These are phyloP conservation scores for Pleurotus ostreatus DNA, from an alignment of 768 basidiomycete species.

Conservation along the genomic window DNA sequence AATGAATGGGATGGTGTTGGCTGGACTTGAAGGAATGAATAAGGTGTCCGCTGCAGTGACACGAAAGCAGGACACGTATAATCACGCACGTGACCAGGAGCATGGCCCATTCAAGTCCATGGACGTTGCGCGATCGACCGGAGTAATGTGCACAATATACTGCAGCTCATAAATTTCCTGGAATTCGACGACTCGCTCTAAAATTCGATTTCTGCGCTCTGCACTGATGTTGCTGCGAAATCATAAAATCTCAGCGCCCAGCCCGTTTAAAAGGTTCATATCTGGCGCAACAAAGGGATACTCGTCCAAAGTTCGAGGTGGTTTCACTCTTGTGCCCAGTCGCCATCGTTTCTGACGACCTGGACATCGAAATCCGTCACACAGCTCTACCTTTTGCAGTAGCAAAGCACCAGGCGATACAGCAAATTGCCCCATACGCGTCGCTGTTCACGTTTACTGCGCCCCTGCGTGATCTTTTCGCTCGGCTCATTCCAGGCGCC, in stretches of 20 bases:
- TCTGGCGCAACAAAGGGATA: neutral
- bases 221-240: neutral
- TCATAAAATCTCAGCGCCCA: conserved; percentile 6
- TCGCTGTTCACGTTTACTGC: conserved; percentile 20
- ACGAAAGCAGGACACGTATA: conserved; percentile 1
- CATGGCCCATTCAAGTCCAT: neutral
- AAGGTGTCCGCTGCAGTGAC: neutral
- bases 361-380: neutral
- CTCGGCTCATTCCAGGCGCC: conserved; percentile 32
- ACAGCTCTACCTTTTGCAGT: conserved; percentile 51
- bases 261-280: neutral
- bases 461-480: conserved; percentile 24
- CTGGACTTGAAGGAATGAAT: neutral
- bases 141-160: too few species aligned
- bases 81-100: neutral
- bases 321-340: neutral
- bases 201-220: too few species aligned
- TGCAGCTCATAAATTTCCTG: too few species aligned
- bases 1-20: neutral
- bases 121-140: neutral
- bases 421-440: conserved; percentile 30
- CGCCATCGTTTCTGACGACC: neutral
- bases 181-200: too few species aligned
- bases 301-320: conserved; percentile 31
- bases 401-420: conserved; percentile 40